Evolutionary conservation across 1,284 basidiomycete genomes (phyloP).

Genomic region (Sporisorium scitamineum): DNA sequence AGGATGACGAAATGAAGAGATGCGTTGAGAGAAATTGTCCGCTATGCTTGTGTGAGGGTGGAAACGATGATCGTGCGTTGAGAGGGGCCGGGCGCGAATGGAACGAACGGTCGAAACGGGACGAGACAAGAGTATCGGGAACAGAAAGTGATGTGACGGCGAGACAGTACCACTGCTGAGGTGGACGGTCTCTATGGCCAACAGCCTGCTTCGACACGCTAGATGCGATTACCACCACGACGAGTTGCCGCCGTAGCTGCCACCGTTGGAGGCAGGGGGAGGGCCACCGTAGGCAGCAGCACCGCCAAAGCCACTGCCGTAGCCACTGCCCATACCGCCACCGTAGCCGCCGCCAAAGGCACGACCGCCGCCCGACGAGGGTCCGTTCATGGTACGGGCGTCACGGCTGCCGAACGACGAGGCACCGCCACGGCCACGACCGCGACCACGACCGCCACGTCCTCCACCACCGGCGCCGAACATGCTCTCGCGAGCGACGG

Average conservation of each 20-base stretch:
- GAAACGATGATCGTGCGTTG: constrained; percentile 38
- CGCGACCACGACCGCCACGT: constrained; percentile 75
- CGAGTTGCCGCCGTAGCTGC: constrained; percentile 53
- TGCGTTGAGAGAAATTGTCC: constrained; percentile 38
- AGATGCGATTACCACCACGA: constrained; percentile 45
- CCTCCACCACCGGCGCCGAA: constrained; percentile 75
- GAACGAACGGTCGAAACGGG: constrained; percentile 4
- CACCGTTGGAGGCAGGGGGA: constrained; percentile 52
- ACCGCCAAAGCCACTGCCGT: constrained; percentile 39
- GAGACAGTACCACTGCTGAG: background rate
- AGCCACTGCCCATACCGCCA: constrained; percentile 50
- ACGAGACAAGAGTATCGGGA: background rate
- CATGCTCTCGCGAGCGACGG: constrained; percentile 83
- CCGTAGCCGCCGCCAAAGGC: constrained; percentile 56
- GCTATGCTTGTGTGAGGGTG: constrained; percentile 37
- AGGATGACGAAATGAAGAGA: constrained; percentile 8
- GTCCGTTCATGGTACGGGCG: constrained; percentile 63
- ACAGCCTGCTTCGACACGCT: background rate
- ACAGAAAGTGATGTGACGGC: background rate
- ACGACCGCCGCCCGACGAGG: constrained; percentile 54
- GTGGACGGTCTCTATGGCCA: background rate
- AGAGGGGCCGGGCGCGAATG: constrained; percentile 16
- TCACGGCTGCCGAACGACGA: constrained; percentile 65
- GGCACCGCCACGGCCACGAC: constrained; percentile 73
- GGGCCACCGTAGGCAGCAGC: constrained; percentile 47